A percentile compares a stretch with the other conserved stretches of the same genome.
Conservation (phyloP, 1,284 basidiomycete genomes). For the Moesziomyces globuligerus region DNA sequence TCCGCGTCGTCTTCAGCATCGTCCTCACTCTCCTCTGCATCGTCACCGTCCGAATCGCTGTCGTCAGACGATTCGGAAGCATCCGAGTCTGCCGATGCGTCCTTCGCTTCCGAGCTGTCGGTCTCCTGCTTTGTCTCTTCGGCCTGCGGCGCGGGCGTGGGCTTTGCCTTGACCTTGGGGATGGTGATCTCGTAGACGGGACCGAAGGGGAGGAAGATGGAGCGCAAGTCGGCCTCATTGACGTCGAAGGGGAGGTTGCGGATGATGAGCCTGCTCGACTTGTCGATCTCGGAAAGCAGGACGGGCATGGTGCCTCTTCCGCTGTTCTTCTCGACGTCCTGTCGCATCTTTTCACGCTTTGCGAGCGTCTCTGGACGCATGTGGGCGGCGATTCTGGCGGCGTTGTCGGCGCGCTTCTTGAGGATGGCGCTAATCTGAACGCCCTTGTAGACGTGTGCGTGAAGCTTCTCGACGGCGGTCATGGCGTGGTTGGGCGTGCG, state of each 20-base stretch:
- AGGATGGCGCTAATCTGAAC: constrained; percentile 84
- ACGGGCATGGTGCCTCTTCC: constrained; percentile 46
- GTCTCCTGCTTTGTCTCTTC: constrained; percentile 34
- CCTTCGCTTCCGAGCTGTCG: constrained; percentile 27
- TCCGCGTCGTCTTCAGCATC: constrained; percentile 69
- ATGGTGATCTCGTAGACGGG: constrained; percentile 87
- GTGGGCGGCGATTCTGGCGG: constrained; percentile 71
- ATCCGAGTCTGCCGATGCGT: constrained; percentile 28
- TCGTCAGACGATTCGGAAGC: constrained; percentile 25
- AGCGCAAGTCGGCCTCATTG: constrained; percentile 81
- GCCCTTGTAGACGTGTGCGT: constrained; percentile 94
- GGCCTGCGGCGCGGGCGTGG: constrained; percentile 40
- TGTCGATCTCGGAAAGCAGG: constrained; percentile 40
- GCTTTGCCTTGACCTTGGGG: constrained; percentile 69
- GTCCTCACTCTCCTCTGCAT: constrained; percentile 11
- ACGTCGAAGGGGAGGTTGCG: constrained; percentile 82
- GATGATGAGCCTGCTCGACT: constrained; percentile 81
- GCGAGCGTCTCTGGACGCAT: constrained; percentile 67
- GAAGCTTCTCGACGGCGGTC: constrained; percentile 81
- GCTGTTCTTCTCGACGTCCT: constrained; percentile 53
- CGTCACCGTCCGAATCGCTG: constrained; percentile 13
- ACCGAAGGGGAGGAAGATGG: constrained; percentile 87
- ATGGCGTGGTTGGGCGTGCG: constrained; percentile 76
- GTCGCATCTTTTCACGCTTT: constrained; percentile 69
- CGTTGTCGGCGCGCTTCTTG: constrained; percentile 82